These are phyloP conservation scores for Casaregolazyma lundiana DNA, from an alignment of 1,139 yeast genomes.

Conservation along the genomic window DNA sequence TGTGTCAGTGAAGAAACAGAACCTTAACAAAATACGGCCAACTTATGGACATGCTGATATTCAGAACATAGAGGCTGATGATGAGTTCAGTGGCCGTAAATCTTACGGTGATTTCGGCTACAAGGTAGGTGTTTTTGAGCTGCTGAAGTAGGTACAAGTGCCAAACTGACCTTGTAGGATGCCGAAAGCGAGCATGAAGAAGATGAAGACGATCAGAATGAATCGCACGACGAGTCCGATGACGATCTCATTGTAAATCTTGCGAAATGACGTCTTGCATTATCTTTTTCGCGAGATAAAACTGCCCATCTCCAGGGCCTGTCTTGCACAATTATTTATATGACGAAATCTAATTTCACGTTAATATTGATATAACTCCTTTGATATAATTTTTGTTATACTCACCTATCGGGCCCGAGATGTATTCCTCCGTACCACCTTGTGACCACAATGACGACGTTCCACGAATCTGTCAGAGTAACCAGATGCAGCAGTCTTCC, in stretches of 20 bases:
- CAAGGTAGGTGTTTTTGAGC: slow-evolving; percentile 8
- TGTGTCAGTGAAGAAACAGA: slow-evolving; percentile 6
- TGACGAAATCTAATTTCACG: slow-evolving; percentile 64
- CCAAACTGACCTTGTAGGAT: background rate
- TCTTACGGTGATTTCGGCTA: slow-evolving; percentile 22
- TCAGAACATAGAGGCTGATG: slow-evolving; percentile 12
- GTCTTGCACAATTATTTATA: slow-evolving; percentile 83
- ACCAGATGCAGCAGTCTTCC: slow-evolving; percentile 69
- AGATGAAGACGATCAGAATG: background rate
- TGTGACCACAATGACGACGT: slow-evolving; percentile 80
- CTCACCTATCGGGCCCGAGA: slow-evolving; percentile 70
- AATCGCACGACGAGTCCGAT: background rate
- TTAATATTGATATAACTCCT: background rate
- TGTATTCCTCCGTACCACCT: slow-evolving; percentile 95
- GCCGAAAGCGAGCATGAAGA: background rate
- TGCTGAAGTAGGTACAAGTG: slow-evolving; percentile 8
- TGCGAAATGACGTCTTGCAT: slow-evolving; percentile 12
- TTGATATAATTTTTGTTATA: background rate
- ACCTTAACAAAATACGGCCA: background rate
- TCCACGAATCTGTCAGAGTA: slow-evolving; percentile 59
- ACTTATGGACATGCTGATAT: slow-evolving; percentile 25
- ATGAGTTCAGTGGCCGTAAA: slow-evolving; percentile 17
- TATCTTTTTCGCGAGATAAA: slow-evolving; percentile 34
- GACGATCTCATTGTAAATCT: background rate
- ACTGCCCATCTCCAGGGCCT: slow-evolving; percentile 66